These are phyloP conservation scores for Orobanche coerulescens DNA, from an alignment of 257 asterid species.

Conservation along the genomic window DNA sequence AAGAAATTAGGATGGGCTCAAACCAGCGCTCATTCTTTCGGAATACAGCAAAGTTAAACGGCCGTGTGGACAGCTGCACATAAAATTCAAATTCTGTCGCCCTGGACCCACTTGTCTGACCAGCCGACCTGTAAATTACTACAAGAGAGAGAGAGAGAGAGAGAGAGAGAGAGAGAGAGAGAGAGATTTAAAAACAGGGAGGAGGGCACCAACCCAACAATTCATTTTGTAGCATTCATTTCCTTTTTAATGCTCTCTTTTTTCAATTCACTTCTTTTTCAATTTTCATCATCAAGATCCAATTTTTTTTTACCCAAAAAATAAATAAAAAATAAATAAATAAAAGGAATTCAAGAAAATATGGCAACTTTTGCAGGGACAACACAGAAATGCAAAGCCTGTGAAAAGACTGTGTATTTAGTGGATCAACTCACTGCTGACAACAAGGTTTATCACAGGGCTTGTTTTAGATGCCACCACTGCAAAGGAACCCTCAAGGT, in stretches of 20 bases:
- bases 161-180: too few species aligned
- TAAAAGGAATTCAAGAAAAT: background rate
- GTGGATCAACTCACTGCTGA: slow-evolving; percentile 66
- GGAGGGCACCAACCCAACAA: slow-evolving; percentile 14
- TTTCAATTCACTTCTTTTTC: background rate
- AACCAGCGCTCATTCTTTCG: too few species aligned
- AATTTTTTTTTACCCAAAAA: too few species aligned
- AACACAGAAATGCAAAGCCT: slow-evolving; percentile 62
- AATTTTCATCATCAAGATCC: slow-evolving; percentile 22
- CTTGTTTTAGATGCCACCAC: slow-evolving; percentile 74
- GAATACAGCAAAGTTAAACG: too few species aligned
- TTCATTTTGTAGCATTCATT: slow-evolving; percentile 10
- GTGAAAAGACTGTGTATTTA: slow-evolving; percentile 66
- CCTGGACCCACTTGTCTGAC: slow-evolving; percentile 15
- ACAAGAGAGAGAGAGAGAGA: slow-evolving; percentile 6
- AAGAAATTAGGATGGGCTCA: too few species aligned
- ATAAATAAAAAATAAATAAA: too few species aligned
- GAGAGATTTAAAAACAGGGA: background rate
- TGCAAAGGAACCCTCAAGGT: slow-evolving; percentile 79
- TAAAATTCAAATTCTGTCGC: slow-evolving; percentile 17
- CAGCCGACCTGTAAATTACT: slow-evolving; percentile 31
- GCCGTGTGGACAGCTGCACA: slow-evolving; percentile 20
- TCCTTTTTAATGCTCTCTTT: slow-evolving; percentile 16
- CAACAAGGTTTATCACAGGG: slow-evolving; percentile 56
- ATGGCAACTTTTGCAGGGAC: slow-evolving; percentile 64